These are phyloP conservation scores for Talaromyces piceae DNA, from an alignment of 2,329 filamentous ascomycete genomes.

Conservation along the genomic window DNA sequence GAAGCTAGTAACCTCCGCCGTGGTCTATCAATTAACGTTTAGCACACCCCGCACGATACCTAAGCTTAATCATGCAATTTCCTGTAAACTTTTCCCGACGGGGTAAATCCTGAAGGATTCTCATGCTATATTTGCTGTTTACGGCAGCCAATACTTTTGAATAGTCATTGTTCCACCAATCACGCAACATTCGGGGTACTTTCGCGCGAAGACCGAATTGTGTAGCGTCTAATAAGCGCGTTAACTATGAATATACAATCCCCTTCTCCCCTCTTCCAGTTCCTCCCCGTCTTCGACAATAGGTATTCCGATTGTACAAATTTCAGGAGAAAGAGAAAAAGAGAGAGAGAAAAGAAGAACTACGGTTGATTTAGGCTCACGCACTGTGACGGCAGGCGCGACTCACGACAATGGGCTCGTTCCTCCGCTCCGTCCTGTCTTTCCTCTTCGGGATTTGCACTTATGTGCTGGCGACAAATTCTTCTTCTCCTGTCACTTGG, in stretches of 20 bases:
- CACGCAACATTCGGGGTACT: background rate
- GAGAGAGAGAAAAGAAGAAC: background rate
- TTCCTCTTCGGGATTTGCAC: background rate
- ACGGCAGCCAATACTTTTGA: background rate
- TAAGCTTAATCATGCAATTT: too few relatives aligned
- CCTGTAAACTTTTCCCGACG: background rate
- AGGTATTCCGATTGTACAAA: too few relatives aligned
- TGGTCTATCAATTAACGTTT: background rate
- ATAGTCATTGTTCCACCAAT: slow-evolving; percentile 17
- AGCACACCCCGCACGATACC: background rate
- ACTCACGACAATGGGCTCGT: slow-evolving; percentile 2
- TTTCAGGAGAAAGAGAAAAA: too few relatives aligned
- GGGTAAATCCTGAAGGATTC: background rate
- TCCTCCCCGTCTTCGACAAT: too few relatives aligned
- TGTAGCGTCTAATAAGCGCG: too few relatives aligned
- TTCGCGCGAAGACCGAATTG: background rate
- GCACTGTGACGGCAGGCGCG: background rate
- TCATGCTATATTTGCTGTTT: background rate
- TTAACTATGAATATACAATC: too few relatives aligned
- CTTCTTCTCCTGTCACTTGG: slow-evolving; percentile 40
- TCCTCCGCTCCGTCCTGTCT: background rate
- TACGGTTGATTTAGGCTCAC: background rate
- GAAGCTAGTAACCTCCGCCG: background rate
- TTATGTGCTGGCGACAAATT: background rate
- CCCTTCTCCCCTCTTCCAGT: too few relatives aligned